Conservation (phyloP, 1,284 basidiomycete genomes). For the Microbotryomycetes sp. region DNA sequence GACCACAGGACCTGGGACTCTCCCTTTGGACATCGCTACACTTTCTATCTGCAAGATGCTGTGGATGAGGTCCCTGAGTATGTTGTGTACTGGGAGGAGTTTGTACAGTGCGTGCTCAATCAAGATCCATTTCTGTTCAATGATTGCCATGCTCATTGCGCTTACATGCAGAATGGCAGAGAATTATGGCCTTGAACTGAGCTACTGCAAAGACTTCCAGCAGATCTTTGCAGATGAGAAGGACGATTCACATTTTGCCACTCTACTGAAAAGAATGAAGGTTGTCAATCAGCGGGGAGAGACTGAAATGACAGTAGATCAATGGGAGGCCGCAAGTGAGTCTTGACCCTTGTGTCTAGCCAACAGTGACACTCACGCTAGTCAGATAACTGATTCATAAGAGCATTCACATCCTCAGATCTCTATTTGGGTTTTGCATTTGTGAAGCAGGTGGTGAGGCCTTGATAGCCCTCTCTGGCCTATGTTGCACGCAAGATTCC, state of each 20-base stretch:
- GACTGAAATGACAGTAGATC: conserved; percentile 82
- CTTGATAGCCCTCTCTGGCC: no score
- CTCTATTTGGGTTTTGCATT: no score
- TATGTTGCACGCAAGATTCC: no score
- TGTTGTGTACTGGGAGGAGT: conserved; percentile 88
- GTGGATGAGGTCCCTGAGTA: conserved; percentile 97
- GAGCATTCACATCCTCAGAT: no score
- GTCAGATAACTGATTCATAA: no score
- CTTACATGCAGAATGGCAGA: conserved; percentile 59
- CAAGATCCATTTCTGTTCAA: conserved; percentile 5
- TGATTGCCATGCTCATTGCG: not conserved
- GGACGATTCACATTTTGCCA: conserved; percentile 65
- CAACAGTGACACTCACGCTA: no score
- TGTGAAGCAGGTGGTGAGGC: no score
- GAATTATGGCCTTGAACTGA: conserved; percentile 66
- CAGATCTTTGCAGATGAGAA: conserved; percentile 73
- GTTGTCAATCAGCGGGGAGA: conserved; percentile 76
- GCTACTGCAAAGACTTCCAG: conserved; percentile 84
- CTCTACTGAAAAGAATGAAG: conserved; percentile 76
- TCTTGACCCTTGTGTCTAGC: not conserved
- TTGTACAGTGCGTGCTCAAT: conserved; percentile 60
- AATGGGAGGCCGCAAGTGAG: conserved; percentile 95
- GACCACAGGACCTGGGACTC: conserved; percentile 56
- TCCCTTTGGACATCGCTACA: conserved; percentile 81
- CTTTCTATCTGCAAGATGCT: conserved; percentile 88